Evolutionary conservation across 352 stramenopile genomes (phyloP), one percentile per base, ranked within the genome.

Genomic region (Globisporangium orthogonon): DNA sequence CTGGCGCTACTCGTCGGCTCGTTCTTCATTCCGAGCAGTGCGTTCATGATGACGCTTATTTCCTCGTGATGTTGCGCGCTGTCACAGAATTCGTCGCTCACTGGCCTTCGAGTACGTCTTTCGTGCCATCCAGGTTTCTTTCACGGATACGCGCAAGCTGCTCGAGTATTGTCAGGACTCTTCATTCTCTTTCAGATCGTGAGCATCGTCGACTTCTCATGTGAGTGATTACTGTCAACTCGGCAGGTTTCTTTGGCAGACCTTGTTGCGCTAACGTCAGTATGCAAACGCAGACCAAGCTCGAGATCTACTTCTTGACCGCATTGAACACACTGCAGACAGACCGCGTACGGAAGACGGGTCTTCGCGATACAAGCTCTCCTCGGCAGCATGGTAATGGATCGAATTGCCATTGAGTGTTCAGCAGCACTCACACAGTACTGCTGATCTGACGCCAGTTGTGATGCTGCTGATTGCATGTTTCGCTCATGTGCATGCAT

Each of bases 161-260:
- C 79, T 0, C 63, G 76, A 9, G 71, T 90, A 2, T 57, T 73
- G 2, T 92, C 82, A 1, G 70, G 75, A 0, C 67, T 83, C 52
- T 93, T 91, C 69, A 87, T 90, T 44, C 70, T 91, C 31, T 88
- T 93, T 50, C 78, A 89, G 62, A 85, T 93, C 49, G 66, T 87
- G 51, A 86, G 74, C 56, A 88, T 92, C 63, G 71, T 90, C 60
- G 83, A 82, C 54, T 76, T 80, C 23, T 82, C 78, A 37, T 90
- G 82, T 89, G 50, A 73, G 67, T 87, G 3, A 15, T 23, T 23
- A 23, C 35, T 49, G 2, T 17, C 37, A 28, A 15, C 17, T 14
- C 30, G 40, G 14, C 52, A 2, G 18, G 23, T 50, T 13, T 6
- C n/a, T 14, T 17, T 9, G 10, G 47, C 1, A 14, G 2, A 31